phyloP scores from a whole-genome alignment of 177 flowering plant genomes.

The Vitis hybrid region DNA sequence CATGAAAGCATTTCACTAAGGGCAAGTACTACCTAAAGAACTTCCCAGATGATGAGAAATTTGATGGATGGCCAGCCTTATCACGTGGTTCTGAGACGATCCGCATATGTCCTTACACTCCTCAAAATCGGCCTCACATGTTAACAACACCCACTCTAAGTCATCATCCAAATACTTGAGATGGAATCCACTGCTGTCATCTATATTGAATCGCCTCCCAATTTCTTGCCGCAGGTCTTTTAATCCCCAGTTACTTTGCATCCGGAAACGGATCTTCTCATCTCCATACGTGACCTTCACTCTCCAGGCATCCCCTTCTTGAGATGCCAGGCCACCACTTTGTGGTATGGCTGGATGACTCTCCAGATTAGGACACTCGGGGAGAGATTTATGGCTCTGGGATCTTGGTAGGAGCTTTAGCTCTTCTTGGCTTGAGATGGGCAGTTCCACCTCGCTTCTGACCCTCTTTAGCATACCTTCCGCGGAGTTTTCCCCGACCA shows the following conservation, averaged over 20 bases:
- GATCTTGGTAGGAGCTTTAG: slow-evolving; percentile 40
- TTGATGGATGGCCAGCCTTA: slow-evolving; percentile 51
- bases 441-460: slow-evolving; percentile 50
- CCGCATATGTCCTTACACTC: slow-evolving; percentile 72
- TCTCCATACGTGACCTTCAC: slow-evolving; percentile 68
- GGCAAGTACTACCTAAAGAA: slow-evolving; percentile 39
- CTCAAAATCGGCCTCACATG: slow-evolving; percentile 86
- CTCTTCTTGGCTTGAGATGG: slow-evolving; percentile 29
- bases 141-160: slow-evolving; percentile 82
- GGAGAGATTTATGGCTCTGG: slow-evolving; percentile 46
- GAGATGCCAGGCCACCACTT: slow-evolving; percentile 16
- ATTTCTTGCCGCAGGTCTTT: slow-evolving; percentile 62
- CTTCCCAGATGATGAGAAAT: slow-evolving; percentile 31
- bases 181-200: slow-evolving; percentile 36
- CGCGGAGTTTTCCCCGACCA: slow-evolving; percentile 26
- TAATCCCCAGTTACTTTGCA: slow-evolving; percentile 50
- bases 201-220: slow-evolving; percentile 55
- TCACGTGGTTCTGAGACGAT: slow-evolving; percentile 40
- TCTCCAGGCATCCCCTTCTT: slow-evolving; percentile 35
- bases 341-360: slow-evolving; percentile 20
- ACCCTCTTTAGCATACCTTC: slow-evolving; percentile 41
- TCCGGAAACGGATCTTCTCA: slow-evolving; percentile 69
- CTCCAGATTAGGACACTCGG: slow-evolving; percentile 26
- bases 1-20: slow-evolving; percentile 14
- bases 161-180: slow-evolving; percentile 95